These are phyloP conservation scores for Russula dissimulans DNA, from an alignment of 768 basidiomycete species.

Conservation along the genomic window DNA sequence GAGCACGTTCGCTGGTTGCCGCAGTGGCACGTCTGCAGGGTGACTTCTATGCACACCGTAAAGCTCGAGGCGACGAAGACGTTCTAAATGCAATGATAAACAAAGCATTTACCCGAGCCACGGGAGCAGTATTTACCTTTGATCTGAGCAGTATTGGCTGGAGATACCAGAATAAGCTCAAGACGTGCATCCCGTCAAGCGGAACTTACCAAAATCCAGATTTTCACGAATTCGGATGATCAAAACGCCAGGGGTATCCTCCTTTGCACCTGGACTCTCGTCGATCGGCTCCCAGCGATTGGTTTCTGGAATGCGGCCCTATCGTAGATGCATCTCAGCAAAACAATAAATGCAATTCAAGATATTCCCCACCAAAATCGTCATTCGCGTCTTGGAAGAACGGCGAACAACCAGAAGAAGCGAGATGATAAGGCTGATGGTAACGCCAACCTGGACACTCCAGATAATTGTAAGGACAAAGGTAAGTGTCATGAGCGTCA, in stretches of 20 bases:
- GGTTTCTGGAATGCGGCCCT: constrained; percentile 86
- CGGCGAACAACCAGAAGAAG: constrained; percentile 84
- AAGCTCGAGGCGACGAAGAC: constrained; percentile 74
- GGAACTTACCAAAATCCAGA: constrained; percentile 71
- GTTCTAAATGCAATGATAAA: constrained; percentile 37
- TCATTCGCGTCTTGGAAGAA: constrained; percentile 83
- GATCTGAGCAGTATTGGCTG: constrained; percentile 90
- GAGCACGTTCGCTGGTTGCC: constrained; percentile 63
- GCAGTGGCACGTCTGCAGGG: constrained; percentile 79
- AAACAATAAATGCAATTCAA: not conserved
- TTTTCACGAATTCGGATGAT: constrained; percentile 87
- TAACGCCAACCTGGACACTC: constrained; percentile 87
- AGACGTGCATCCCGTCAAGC: not conserved
- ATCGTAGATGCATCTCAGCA: not conserved
- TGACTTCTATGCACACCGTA: constrained; percentile 76
- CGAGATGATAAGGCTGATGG: constrained; percentile 81
- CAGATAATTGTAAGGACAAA: constrained; percentile 83
- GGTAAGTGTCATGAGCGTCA: constrained; percentile 78
- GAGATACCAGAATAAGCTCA: constrained; percentile 6
- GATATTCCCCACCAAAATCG: constrained; percentile 58
- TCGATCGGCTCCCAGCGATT: constrained; percentile 85
- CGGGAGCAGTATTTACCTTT: constrained; percentile 46
- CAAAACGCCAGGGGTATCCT: constrained; percentile 70
- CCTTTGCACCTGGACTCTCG: constrained; percentile 76
- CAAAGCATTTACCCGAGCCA: not conserved